Evolutionary conservation across 352 stramenopile genomes (phyloP), one percentile per base, ranked within the genome.

Genomic region (Phytophthora citricola): DNA sequence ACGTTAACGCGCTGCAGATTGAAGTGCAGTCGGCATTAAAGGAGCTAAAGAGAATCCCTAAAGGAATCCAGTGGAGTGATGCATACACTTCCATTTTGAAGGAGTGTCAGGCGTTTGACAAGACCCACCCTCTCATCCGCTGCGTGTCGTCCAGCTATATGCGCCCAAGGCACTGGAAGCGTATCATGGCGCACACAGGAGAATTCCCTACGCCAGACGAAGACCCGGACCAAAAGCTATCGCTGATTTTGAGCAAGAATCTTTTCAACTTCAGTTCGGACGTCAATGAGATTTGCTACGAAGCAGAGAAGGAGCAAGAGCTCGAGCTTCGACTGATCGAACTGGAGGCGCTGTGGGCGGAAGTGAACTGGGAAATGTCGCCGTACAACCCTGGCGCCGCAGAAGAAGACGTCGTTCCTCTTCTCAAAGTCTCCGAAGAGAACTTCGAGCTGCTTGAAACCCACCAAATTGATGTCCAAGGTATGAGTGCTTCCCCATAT

Each of bases 381-480:
- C 73, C 87, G 5, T 98, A 98, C 80, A 97, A 98, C 58, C 86
- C 75, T 5, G 77, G 72, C 9, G 84, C 62, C 27, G 63, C 63
- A 1, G 91, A 94, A 71, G 87, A 94, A 55, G 81, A 94, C 20
- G 80, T 96, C 49, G 89, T 98, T 5, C 93, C 89, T 24, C 75
- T 98, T 38, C 77, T 98, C 3, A 97, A 95, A 50, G 85, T 98
- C 9, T 91, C 85, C 0, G 97, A 99, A 78, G 97, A 99, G 36
- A 94, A 99, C 77, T 98, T 98, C 63, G 95, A 99, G 75, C 69
- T 96, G 9, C 86, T 99, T 9, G 96, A 99, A 73, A 98, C 92
- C 15, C 95, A 99, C 69, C 97, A 99, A 75, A 94, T 99, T 29
- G 83, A 97, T 56, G 92, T 99, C 17, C 97, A 99, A 77, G 91